A percentile compares a stretch with the other conserved stretches of the same genome.
Conservation (phyloP, 176 grass and related monocot species). For the Leersia perrieri region DNA sequence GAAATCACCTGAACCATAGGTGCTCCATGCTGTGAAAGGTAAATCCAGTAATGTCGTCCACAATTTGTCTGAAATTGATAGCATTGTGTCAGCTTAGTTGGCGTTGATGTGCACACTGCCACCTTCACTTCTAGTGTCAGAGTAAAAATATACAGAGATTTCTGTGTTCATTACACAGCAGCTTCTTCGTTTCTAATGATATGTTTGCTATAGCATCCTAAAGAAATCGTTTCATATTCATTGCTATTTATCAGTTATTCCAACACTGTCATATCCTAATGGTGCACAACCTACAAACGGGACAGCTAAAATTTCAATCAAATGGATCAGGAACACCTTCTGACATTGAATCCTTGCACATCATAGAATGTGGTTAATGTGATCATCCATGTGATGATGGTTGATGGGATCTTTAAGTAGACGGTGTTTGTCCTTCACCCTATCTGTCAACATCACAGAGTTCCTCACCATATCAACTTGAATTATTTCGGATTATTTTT, state of each 20-base stretch:
- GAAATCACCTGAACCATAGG: not conserved
- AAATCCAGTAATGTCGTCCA: not conserved
- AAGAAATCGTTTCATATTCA: not conserved
- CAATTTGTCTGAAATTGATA: not conserved
- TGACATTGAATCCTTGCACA: conserved; percentile 11
- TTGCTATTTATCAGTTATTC: not conserved
- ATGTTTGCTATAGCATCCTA: conserved; percentile 16
- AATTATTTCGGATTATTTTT: conserved; percentile 25
- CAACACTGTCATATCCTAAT: conserved; percentile 3
- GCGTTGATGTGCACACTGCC: not conserved
- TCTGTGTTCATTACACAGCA: not conserved
- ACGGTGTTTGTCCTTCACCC: conserved; percentile 6
- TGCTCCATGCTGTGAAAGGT: not conserved
- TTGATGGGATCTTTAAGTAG: conserved; percentile 16
- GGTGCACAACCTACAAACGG: conserved; percentile 5
- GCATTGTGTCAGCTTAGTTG: not conserved
- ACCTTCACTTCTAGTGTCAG: not conserved
- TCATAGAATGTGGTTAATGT: conserved; percentile 21
- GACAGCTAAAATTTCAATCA: conserved; percentile 21
- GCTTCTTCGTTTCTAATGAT: not conserved
- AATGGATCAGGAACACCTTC: not conserved
- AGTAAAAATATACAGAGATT: not conserved
- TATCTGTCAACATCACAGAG: not conserved
- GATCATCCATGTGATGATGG: conserved; percentile 21
- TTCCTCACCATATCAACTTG: not conserved